Evolutionary conservation across 106 monocot species (phyloP).

Genomic region (Agapanthus africanus): DNA sequence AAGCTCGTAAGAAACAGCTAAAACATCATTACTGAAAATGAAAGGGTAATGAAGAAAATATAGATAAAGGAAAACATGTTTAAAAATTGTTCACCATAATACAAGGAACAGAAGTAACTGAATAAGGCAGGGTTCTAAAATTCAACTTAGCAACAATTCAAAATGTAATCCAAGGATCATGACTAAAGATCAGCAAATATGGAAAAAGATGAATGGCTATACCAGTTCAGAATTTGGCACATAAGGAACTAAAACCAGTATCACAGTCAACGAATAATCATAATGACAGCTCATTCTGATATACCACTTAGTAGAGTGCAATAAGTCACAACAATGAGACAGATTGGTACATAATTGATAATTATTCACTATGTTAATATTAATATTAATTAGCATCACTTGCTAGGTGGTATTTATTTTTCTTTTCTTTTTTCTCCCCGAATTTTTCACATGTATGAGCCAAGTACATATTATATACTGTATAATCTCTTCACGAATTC

Average conservation of each 20-base stretch:
- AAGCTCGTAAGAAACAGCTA: background rate
- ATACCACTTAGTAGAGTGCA: background rate
- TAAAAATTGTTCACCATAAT: background rate
- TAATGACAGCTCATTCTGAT: background rate
- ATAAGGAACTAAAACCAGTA: background rate
- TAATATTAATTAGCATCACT: background rate
- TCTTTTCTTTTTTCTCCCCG: too few relatives aligned
- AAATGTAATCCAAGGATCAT: background rate
- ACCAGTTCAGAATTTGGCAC: background rate
- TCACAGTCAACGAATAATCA: background rate
- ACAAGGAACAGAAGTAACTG: background rate
- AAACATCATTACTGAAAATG: background rate
- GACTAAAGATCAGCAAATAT: slow-evolving; percentile 5
- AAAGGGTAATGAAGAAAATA: background rate
- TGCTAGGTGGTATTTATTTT: background rate
- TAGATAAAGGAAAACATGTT: background rate
- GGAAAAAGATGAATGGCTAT: background rate
- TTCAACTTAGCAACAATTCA: background rate
- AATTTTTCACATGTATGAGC: background rate
- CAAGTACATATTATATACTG: background rate
- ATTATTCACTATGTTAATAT: background rate
- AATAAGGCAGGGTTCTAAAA: background rate
- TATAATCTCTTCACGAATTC: background rate
- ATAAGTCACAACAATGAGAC: background rate
- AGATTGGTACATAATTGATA: background rate